phyloP scores from a whole-genome alignment of 2,329 filamentous ascomycete species.

The Hysterium pulicare region DNA sequence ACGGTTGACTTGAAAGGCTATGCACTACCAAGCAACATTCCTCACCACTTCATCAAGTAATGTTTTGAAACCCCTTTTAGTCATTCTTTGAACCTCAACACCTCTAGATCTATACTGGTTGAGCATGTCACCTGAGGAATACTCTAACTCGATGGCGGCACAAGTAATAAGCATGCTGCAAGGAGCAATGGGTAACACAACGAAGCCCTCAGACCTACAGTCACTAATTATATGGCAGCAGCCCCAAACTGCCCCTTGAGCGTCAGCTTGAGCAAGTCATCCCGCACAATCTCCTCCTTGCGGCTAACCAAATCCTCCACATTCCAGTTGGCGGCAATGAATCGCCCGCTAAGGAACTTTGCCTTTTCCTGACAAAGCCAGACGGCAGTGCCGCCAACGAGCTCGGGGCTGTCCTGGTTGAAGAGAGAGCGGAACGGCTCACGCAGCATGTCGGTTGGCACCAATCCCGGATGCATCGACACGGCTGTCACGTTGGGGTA shows the following conservation, averaged over 20 bases:
- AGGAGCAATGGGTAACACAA: no score
- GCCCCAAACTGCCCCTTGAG: slow-evolving; percentile 16
- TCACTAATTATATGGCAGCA: no score
- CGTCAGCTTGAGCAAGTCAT: slow-evolving; percentile 14
- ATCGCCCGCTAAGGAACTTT: slow-evolving; percentile 23
- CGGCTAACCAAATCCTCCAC: slow-evolving; percentile 25
- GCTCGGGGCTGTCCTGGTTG: slow-evolving; percentile 20
- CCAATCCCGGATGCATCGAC: slow-evolving; percentile 17
- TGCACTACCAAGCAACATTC: no score
- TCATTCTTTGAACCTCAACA: no score
- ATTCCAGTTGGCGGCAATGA: slow-evolving; percentile 25
- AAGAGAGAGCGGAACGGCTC: slow-evolving; percentile 12
- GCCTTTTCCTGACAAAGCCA: slow-evolving; percentile 25
- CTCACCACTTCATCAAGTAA: no score
- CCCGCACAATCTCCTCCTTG: slow-evolving; percentile 17
- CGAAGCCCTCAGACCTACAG: no score
- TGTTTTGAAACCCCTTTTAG: no score
- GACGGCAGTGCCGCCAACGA: slow-evolving; percentile 25
- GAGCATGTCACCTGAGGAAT: no score
- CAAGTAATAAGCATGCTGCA: no score
- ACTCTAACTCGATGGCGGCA: no score
- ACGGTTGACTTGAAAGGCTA: no score
- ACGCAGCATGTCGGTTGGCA: slow-evolving; percentile 14
- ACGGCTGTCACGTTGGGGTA: slow-evolving; percentile 18
- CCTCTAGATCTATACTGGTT: no score